These are phyloP conservation scores for Sodiomyces alkalinus DNA, from an alignment of 2,329 filamentous ascomycete species.

Conservation along the genomic window DNA sequence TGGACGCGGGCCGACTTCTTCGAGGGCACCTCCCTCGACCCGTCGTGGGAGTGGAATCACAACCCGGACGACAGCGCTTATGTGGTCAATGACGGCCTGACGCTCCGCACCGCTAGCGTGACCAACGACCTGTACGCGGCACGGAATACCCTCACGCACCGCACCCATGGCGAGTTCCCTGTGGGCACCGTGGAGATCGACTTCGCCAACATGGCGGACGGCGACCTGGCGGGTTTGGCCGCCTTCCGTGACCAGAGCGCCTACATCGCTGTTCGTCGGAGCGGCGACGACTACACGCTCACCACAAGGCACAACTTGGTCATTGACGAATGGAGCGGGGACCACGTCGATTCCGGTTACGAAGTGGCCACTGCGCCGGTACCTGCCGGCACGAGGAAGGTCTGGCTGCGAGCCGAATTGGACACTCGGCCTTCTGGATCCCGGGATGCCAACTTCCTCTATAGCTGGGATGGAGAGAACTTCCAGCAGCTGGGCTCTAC, in stretches of 20 bases:
- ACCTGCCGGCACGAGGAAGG: slow-evolving; percentile 6
- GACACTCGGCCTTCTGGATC: slow-evolving; percentile 11
- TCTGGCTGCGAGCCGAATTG: slow-evolving; percentile 12
- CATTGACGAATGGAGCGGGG: slow-evolving; percentile 16
- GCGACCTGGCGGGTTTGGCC: slow-evolving; percentile 35
- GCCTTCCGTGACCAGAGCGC: slow-evolving; percentile 36
- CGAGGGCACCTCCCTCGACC: slow-evolving; percentile 20
- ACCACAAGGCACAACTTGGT: slow-evolving; percentile 21
- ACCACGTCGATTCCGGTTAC: slow-evolving; percentile 8
- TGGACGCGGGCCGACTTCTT: slow-evolving; percentile 29
- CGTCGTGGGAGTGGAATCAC: slow-evolving; percentile 47
- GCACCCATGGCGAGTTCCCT: slow-evolving; percentile 28
- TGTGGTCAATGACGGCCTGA: slow-evolving; percentile 26
- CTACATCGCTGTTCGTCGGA: slow-evolving; percentile 33
- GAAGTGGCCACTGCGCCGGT: slow-evolving; percentile 10
- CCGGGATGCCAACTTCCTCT: slow-evolving; percentile 9
- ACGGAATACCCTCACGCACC: slow-evolving; percentile 30
- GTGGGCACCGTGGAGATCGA: slow-evolving; percentile 34
- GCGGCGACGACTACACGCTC: slow-evolving; percentile 14
- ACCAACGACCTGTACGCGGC: slow-evolving; percentile 33
- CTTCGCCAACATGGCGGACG: slow-evolving; percentile 29
- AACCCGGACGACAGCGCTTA: slow-evolving; percentile 37
- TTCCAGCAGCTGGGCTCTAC: slow-evolving; percentile 15
- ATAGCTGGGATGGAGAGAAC: slow-evolving; percentile 12
- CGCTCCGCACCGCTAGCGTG: slow-evolving; percentile 31